Evolutionary conservation across 2,329 filamentous ascomycete genomes (phyloP).

Genomic region (Mariannaea elegans): DNA sequence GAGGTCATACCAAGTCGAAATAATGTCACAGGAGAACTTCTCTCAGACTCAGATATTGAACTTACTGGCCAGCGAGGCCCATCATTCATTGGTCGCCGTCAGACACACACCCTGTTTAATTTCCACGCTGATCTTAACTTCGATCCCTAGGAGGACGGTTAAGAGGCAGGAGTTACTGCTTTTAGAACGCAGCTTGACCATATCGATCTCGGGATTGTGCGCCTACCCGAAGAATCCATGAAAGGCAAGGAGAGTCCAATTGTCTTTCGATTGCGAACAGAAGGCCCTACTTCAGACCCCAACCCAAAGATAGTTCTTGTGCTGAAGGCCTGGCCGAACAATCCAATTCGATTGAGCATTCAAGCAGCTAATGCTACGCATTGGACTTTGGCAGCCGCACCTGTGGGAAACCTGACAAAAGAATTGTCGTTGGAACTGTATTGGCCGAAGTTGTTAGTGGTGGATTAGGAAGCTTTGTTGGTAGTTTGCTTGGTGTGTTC

Average conservation of each 20-base stretch:
- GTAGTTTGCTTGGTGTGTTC: constrained; percentile 24
- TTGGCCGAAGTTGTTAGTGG: constrained; percentile 23
- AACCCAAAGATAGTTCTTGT: constrained; percentile 7
- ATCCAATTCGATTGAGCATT: background rate
- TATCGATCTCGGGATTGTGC: constrained; percentile 19
- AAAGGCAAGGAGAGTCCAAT: constrained; percentile 4
- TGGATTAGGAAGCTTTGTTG: constrained; percentile 18
- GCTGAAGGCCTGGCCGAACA: constrained; percentile 18
- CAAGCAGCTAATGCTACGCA: constrained; percentile 22
- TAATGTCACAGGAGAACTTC: constrained; percentile 7
- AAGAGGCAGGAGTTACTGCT: constrained; percentile 24
- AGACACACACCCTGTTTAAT: constrained; percentile 16
- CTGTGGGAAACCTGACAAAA: background rate
- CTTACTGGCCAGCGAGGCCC: constrained; percentile 6
- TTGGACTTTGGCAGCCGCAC: constrained; percentile 18
- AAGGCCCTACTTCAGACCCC: constrained; percentile 2
- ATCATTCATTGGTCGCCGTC: background rate
- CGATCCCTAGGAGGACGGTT: background rate
- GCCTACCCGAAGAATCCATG: background rate
- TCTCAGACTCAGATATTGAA: constrained; percentile 12
- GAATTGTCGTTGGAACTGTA: constrained; percentile 1
- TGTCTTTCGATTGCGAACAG: constrained; percentile 18
- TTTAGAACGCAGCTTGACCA: constrained; percentile 31
- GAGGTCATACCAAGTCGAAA: constrained; percentile 18
- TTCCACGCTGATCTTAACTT: constrained; percentile 24